phyloP scores from a whole-genome alignment of 2,329 filamentous ascomycete species.

The Cercospora brassicicola region DNA sequence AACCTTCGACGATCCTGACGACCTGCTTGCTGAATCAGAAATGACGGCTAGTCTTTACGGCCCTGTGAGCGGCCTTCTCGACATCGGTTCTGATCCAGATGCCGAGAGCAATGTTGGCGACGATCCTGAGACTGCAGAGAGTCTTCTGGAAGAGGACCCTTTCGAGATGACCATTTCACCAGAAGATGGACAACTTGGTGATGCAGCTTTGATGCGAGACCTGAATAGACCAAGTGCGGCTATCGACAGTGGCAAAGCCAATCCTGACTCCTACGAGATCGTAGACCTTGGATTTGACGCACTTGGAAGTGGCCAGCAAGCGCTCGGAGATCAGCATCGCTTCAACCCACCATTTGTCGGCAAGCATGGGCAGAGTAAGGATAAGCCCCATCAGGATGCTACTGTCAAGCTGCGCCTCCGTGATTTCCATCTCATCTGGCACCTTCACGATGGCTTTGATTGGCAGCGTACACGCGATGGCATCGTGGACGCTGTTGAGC shows the following conservation, averaged over 20 bases:
- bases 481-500: conserved; percentile 83
- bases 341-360: conserved; percentile 35
- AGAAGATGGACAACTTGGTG: conserved; percentile 32
- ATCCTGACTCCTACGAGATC: conserved; percentile 36
- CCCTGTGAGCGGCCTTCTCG: conserved; percentile 35
- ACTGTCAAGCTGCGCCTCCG: conserved; percentile 74
- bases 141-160: conserved; percentile 42
- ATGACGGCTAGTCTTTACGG: conserved; percentile 39
- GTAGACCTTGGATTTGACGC: conserved; percentile 40
- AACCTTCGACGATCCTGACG: conserved; percentile 37
- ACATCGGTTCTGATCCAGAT: conserved; percentile 28
- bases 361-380: background rate
- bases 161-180: conserved; percentile 41
- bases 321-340: conserved; percentile 34
- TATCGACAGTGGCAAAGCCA: conserved; percentile 22
- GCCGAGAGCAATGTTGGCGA: conserved; percentile 23
- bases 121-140: conserved; percentile 38
- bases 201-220: conserved; percentile 36
- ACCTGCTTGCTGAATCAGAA: conserved; percentile 41
- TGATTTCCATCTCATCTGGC: conserved; percentile 94
- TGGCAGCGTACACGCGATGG: conserved; percentile 85
- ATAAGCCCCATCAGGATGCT: conserved; percentile 17
- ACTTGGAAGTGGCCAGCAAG: conserved; percentile 30
- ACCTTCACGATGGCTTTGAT: conserved; percentile 95
- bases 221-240: conserved; percentile 34